These are phyloP conservation scores for Cercospora sp. DNA, from an alignment of 2,329 filamentous ascomycete species.

Conservation along the genomic window DNA sequence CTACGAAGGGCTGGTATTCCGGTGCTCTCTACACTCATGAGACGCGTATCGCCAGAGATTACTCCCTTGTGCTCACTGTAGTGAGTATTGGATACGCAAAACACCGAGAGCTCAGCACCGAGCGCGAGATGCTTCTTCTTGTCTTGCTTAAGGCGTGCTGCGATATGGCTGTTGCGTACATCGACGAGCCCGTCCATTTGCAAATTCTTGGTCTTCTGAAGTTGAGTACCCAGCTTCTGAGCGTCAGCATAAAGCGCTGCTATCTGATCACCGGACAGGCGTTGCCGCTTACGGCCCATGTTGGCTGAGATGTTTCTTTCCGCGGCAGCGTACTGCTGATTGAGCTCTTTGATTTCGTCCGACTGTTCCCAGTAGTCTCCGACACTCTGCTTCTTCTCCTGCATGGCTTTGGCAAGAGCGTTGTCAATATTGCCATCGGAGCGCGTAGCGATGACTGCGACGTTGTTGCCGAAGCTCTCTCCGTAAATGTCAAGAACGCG, in stretches of 20 bases:
- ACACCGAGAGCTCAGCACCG: constrained; percentile 17
- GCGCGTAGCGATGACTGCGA: constrained; percentile 29
- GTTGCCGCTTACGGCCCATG: too few relatives aligned
- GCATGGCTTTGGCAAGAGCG: constrained; percentile 12
- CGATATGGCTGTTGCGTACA: constrained; percentile 24
- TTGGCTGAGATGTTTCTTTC: too few relatives aligned
- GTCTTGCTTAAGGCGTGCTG: constrained; percentile 8
- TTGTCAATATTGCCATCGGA: constrained; percentile 26
- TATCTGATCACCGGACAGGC: too few relatives aligned
- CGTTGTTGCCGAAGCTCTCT: constrained; percentile 22
- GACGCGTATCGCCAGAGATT: neutral
- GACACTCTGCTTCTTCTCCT: constrained; percentile 14
- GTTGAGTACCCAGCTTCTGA: neutral
- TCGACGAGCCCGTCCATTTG: constrained; percentile 22
- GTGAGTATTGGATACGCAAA: constrained; percentile 31
- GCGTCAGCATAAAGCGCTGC: neutral
- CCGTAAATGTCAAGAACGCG: constrained; percentile 26
- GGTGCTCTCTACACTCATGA: constrained; percentile 22
- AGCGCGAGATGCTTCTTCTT: constrained; percentile 18
- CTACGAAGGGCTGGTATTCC: constrained; percentile 28
- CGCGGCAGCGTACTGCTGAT: too few relatives aligned
- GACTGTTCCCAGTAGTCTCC: constrained; percentile 13
- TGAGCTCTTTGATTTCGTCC: constrained; percentile 1
- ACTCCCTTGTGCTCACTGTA: constrained; percentile 27
- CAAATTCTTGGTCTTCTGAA: constrained; percentile 34